Percentiles rank a stretch among this genome's conserved stretches.
These are phyloP conservation scores for Schwanniomyces pseudopolymorphus DNA, from an alignment of 805 yeast genomes.

Conservation along the genomic window DNA sequence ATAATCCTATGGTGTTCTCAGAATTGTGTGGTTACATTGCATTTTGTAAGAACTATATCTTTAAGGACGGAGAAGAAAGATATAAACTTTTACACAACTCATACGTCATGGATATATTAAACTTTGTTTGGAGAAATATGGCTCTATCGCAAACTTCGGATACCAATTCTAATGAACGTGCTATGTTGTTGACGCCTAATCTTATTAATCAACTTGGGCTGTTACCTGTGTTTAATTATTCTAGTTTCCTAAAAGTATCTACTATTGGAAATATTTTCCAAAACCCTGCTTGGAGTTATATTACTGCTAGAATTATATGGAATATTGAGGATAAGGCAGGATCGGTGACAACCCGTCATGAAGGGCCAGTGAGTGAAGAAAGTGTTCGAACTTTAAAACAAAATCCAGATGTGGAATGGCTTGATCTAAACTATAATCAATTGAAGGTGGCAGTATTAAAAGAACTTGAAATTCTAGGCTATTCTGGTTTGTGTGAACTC, in stretches of 20 bases:
- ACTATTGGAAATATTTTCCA: conserved; percentile 46
- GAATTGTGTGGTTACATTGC: conserved; percentile 47
- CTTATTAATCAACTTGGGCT: conserved; percentile 30
- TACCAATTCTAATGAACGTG: conserved; percentile 31
- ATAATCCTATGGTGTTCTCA: conserved; percentile 47
- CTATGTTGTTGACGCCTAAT: conserved; percentile 35
- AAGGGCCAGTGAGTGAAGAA: conserved; percentile 52
- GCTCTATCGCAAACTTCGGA: conserved; percentile 40
- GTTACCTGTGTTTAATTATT: conserved; percentile 28
- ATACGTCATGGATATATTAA: conserved; percentile 55
- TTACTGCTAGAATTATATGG: conserved; percentile 46
- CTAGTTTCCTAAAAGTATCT: conserved; percentile 25
- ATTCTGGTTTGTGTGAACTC: conserved; percentile 48
- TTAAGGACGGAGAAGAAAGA: conserved; percentile 13
- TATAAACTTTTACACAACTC: conserved; percentile 43
- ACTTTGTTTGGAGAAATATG: conserved; percentile 55
- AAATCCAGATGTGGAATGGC: conserved; percentile 35
- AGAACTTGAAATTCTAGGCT: conserved; percentile 43
- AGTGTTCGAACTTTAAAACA: conserved; percentile 33
- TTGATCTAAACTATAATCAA: conserved; percentile 41
- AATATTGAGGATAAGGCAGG: conserved; percentile 42
- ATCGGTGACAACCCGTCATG: conserved; percentile 37
- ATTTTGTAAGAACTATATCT: conserved; percentile 35
- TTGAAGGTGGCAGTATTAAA: conserved; percentile 46
- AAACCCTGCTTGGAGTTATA: conserved; percentile 50